Percentiles rank a stretch among this genome's conserved stretches.
These are phyloP conservation scores for Tardiomyces blankii DNA, from an alignment of 1,139 yeast species.

Conservation along the genomic window DNA sequence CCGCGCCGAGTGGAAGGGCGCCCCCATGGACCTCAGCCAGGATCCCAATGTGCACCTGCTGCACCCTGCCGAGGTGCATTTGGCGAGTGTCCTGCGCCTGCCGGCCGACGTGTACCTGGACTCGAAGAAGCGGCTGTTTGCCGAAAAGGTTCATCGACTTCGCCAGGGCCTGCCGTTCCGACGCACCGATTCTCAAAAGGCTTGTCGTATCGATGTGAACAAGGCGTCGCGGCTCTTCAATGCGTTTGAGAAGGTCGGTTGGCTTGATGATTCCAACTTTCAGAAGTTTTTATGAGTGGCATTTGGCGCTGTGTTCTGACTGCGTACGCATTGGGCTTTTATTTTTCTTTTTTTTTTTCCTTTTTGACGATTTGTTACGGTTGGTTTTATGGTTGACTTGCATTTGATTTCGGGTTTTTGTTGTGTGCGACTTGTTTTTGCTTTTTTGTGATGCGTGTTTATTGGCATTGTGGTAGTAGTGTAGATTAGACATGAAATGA, in stretches of 20 bases:
- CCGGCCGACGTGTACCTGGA: conserved; percentile 85
- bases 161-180: conserved; percentile 75
- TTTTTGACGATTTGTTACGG: neutral
- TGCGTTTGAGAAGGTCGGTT: conserved; percentile 90
- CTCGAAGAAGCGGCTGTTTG: conserved; percentile 81
- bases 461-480: conserved; percentile 2
- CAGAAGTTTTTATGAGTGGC: conserved; percentile 29
- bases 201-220: conserved; percentile 93
- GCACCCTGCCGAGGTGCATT: conserved; percentile 84
- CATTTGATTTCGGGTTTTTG: neutral
- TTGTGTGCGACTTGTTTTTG: neutral
- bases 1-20: conserved; percentile 96
- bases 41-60: conserved; percentile 65
- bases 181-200: conserved; percentile 96
- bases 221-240: conserved; percentile 89
- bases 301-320: neutral
- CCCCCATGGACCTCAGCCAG: conserved; percentile 76
- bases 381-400: conserved; percentile 1
- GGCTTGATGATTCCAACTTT: conserved; percentile 78
- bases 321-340: neutral
- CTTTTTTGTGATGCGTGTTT: too few relatives aligned
- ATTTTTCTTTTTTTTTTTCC: neutral
- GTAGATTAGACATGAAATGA: conserved; percentile 1
- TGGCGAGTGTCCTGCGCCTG: conserved; percentile 81
- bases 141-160: conserved; percentile 74